Evolutionary conservation across 1,284 basidiomycete genomes (phyloP), one percentile per base, ranked within the genome.

Genomic region (Trichosporon ovoides): DNA sequence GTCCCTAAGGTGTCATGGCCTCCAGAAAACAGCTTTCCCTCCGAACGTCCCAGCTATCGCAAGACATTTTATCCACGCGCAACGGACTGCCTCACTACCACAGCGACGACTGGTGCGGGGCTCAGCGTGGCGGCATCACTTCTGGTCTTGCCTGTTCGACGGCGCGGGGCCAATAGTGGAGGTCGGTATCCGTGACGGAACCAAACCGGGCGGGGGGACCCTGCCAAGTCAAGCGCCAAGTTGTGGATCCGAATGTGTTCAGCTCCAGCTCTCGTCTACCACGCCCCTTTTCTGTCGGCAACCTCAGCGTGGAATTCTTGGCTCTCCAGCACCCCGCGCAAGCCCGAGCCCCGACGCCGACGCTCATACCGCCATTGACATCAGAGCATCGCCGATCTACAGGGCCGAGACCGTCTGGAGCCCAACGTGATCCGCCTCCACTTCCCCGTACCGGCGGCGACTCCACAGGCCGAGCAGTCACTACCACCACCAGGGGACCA

Each of bases 151-250:
- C n/a, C n/a, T n/a, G n/a, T n/a, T n/a, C n/a, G 28, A n/a, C 28
- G 28, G 28, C 5, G 28, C 28, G 28, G 28, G 28, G 28, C 28
- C 28, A 31, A 31, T 31, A 31, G 35, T 37, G 22, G 43, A 28
- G 43, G 22, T 24, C 22, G 28, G 22, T 16, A n/a, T n/a, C 22
- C 22, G 24, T 28, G 14, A 48, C 43, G 43, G 43, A 22, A 48
- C 22, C 43, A 48, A 48, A 48, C 9, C 12, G 4, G 13, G 7
- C 20, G 14, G 12, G 43, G 9, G 43, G 43, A 24, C 43, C 43
- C 43, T 48, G 43, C 43, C 43, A 48, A 48, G 43, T 48, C 43
- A 13, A 24, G 22, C 43, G 43, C 43, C 43, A 48, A 48, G 43
- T 28, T 7, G 16, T 24, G 28, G n/a, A 48, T 11, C 13, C n/a